Conservation (phyloP, 495 filamentous ascomycete species). For the Aspergillus baeticus region DNA sequence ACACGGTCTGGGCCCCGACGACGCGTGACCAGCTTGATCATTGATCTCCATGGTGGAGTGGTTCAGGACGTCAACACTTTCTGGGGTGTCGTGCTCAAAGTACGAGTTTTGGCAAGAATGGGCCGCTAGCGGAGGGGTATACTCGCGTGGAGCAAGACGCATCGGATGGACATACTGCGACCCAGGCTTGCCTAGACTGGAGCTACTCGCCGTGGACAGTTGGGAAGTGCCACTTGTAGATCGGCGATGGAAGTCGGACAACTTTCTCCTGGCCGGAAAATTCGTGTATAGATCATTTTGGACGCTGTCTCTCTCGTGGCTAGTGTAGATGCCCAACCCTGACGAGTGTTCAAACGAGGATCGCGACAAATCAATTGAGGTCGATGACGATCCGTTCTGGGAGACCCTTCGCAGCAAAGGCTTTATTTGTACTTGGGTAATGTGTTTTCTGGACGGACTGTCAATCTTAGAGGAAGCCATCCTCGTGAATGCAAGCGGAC, state of each 20-base stretch:
- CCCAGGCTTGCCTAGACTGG: slow-evolving; percentile 49
- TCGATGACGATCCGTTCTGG: slow-evolving; percentile 41
- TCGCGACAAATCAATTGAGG: slow-evolving; percentile 53
- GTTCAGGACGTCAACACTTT: slow-evolving; percentile 28
- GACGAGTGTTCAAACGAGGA: slow-evolving; percentile 57
- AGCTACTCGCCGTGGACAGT: slow-evolving; percentile 45
- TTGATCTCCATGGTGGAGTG: slow-evolving; percentile 25
- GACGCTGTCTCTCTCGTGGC: slow-evolving; percentile 38
- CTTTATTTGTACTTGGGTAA: slow-evolving; percentile 50
- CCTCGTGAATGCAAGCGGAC: slow-evolving; percentile 12
- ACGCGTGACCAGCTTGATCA: slow-evolving; percentile 28
- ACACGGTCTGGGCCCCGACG: slow-evolving; percentile 35
- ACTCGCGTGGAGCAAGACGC: slow-evolving; percentile 56
- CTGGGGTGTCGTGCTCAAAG: slow-evolving; percentile 45
- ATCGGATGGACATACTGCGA: slow-evolving; percentile 58
- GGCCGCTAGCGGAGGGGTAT: slow-evolving; percentile 52
- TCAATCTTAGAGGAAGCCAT: slow-evolving; percentile 4
- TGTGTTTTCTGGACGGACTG: slow-evolving; percentile 26
- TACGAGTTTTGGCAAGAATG: slow-evolving; percentile 52
- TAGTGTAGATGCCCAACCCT: slow-evolving; percentile 53
- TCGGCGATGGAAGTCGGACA: slow-evolving; percentile 46
- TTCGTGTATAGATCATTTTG: slow-evolving; percentile 31
- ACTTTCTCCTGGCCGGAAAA: slow-evolving; percentile 29
- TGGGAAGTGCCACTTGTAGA: slow-evolving; percentile 58
- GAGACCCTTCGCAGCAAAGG: slow-evolving; percentile 57